A percentile compares a stretch with the other conserved stretches of the same genome.
Conservation (phyloP, 257 asterid genomes). For the Lithospermum erythrorhizon region DNA sequence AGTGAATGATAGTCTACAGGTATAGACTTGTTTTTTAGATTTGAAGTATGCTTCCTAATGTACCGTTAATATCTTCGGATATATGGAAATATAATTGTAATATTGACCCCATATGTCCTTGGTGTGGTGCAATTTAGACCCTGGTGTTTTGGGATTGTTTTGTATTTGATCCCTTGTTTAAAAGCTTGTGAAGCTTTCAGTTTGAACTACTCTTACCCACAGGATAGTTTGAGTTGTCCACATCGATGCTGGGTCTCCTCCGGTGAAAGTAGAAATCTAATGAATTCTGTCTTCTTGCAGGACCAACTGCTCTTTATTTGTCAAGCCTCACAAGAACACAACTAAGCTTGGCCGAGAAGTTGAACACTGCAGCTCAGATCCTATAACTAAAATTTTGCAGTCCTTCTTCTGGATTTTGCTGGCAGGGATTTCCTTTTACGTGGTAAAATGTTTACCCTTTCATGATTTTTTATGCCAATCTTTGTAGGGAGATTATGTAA, state of each 20-base stretch:
- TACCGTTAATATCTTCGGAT: too few species aligned
- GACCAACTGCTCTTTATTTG: slow-evolving; percentile 72
- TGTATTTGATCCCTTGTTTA: too few species aligned
- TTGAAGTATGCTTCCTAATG: too few species aligned
- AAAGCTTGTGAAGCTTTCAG: too few species aligned
- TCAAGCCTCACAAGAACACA: slow-evolving; percentile 98
- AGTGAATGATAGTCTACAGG: slow-evolving; percentile 63
- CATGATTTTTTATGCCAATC: slow-evolving; percentile 1
- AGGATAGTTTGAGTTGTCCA: too few species aligned
- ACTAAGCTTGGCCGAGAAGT: slow-evolving; percentile 76
- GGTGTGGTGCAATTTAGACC: too few species aligned
- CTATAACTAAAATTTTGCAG: slow-evolving; percentile 18
- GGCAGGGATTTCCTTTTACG: not conserved
- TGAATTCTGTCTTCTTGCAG: slow-evolving; percentile 22
- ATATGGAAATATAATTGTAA: too few species aligned
- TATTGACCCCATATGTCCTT: too few species aligned
- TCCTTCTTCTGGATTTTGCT: not conserved
- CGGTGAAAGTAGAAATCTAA: too few species aligned
- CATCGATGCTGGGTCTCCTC: too few species aligned
- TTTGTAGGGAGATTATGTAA: slow-evolving; percentile 4
- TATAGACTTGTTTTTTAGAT: slow-evolving; percentile 7
- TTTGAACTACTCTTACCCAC: not conserved
- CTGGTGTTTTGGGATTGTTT: too few species aligned
- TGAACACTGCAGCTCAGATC: slow-evolving; percentile 94
- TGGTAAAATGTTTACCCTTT: not conserved